These are phyloP conservation scores for Xylariaceae sp. DNA, from an alignment of 2,329 filamentous ascomycete species.

Conservation along the genomic window DNA sequence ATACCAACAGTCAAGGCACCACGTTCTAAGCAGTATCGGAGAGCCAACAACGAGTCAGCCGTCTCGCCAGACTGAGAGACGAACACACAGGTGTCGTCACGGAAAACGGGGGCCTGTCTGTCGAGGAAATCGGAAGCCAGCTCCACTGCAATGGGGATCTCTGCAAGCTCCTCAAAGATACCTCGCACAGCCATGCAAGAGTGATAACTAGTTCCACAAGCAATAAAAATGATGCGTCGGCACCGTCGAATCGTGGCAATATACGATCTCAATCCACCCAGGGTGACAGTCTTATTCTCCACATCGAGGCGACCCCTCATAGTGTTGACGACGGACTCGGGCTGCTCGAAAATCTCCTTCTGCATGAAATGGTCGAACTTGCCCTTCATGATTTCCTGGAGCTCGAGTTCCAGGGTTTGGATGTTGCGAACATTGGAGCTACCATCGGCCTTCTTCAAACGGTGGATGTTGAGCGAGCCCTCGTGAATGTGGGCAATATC, in stretches of 20 bases:
- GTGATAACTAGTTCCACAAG: slow-evolving; percentile 97
- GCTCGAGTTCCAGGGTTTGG: slow-evolving; percentile 97
- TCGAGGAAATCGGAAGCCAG: slow-evolving; percentile 98
- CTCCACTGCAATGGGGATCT: slow-evolving; percentile 97
- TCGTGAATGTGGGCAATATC: slow-evolving; percentile 99
- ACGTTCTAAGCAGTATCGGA: slow-evolving; percentile 97
- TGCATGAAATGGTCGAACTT: slow-evolving; percentile 99
- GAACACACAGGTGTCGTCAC: slow-evolving; percentile 98
- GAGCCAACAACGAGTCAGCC: slow-evolving; percentile 94
- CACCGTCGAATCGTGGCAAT: slow-evolving; percentile 96
- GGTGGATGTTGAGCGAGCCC: slow-evolving; percentile 98
- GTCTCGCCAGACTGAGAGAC: slow-evolving; percentile 99
- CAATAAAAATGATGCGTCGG: slow-evolving; percentile 97
- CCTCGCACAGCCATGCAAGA: slow-evolving; percentile 99
- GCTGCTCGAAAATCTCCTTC: slow-evolving; percentile 99
- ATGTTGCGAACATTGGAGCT: slow-evolving; percentile 97
- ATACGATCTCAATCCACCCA: slow-evolving; percentile 95
- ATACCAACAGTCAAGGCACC: slow-evolving; percentile 97
- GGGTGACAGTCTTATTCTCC: slow-evolving; percentile 91
- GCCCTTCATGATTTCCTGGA: slow-evolving; percentile 99
- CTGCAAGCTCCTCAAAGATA: slow-evolving; percentile 95
- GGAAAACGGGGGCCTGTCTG: slow-evolving; percentile 95
- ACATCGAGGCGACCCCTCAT: slow-evolving; percentile 98
- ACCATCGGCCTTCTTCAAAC: slow-evolving; percentile 94
- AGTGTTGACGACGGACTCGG: slow-evolving; percentile 98